Percentiles rank a stretch among this genome's conserved stretches.
These are phyloP conservation scores for Carex cristatella DNA, from an alignment of 176 grass and related monocot species.

Conservation along the genomic window DNA sequence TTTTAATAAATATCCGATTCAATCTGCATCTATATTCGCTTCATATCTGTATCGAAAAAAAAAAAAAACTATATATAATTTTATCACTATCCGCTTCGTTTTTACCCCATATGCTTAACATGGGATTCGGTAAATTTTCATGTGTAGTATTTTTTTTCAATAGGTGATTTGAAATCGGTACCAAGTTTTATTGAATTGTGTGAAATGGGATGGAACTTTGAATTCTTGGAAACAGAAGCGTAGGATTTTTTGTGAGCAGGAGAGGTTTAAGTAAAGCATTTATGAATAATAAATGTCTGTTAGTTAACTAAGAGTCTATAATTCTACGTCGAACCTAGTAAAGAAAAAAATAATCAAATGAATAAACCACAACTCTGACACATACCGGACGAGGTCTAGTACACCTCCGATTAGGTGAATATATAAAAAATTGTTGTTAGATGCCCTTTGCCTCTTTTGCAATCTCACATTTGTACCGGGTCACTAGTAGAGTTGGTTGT, in stretches of 20 bases:
- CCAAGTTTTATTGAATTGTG: constrained; percentile 18
- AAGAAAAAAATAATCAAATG: background rate
- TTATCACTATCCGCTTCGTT: too few relatives aligned
- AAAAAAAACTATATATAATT: too few relatives aligned
- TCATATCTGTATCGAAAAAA: too few relatives aligned
- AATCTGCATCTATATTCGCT: too few relatives aligned
- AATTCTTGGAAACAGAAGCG: constrained; percentile 17
- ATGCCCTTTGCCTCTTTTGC: background rate
- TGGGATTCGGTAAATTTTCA: too few relatives aligned
- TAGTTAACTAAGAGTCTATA: constrained; percentile 11
- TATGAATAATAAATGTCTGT: constrained; percentile 1
- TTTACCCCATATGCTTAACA: too few relatives aligned
- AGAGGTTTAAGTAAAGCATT: background rate
- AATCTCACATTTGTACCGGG: background rate
- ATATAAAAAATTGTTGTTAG: background rate
- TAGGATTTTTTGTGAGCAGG: constrained; percentile 9
- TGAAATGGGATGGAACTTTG: constrained; percentile 6
- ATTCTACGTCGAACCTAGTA: background rate
- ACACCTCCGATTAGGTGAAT: background rate
- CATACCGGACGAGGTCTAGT: background rate
- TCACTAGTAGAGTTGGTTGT: too few relatives aligned
- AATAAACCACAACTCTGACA: background rate
- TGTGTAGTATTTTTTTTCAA: too few relatives aligned
- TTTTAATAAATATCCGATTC: too few relatives aligned
- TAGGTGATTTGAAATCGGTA: background rate